These are phyloP conservation scores for Panicum virgatum DNA, from an alignment of 202 grass and related monocot genomes.

Conservation along the genomic window DNA sequence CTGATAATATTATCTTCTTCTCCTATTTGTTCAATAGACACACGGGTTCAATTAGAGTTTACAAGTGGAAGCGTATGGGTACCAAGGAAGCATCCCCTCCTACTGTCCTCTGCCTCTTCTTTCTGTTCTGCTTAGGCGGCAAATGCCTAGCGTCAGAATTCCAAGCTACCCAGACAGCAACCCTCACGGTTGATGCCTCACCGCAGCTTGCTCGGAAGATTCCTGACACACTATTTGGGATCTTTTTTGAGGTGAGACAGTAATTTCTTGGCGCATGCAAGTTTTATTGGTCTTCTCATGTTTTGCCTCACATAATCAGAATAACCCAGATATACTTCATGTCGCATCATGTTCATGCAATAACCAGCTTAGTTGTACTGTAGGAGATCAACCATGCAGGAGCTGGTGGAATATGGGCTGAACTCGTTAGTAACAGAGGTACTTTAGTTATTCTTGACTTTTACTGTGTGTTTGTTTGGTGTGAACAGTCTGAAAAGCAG, in stretches of 20 bases:
- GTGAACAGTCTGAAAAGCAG: neutral
- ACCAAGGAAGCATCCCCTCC: neutral
- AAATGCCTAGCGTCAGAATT: conserved; percentile 53
- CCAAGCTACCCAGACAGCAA: conserved; percentile 46
- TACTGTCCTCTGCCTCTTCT: conserved; percentile 32
- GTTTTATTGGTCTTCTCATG: neutral
- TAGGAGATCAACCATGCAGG: conserved; percentile 86
- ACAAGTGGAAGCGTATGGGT: conserved; percentile 44
- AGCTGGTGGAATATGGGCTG: conserved; percentile 83
- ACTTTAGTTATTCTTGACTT: conserved; percentile 14
- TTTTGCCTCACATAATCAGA: neutral
- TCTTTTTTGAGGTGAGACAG: conserved; percentile 88
- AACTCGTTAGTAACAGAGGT: conserved; percentile 89
- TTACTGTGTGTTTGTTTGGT: neutral
- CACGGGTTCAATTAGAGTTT: neutral
- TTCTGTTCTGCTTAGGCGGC: conserved; percentile 43
- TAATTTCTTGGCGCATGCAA: neutral
- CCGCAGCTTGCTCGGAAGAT: conserved; percentile 57
- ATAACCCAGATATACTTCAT: neutral
- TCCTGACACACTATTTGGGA: conserved; percentile 83
- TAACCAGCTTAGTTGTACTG: neutral
- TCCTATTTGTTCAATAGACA: neutral
- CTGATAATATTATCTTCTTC: neutral
- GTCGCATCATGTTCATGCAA: too few species aligned
- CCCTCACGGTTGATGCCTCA: conserved; percentile 59